Evolutionary conservation across 2,329 filamentous ascomycete species (phyloP).

Genomic region (Chrysoporthe puriensis): DNA sequence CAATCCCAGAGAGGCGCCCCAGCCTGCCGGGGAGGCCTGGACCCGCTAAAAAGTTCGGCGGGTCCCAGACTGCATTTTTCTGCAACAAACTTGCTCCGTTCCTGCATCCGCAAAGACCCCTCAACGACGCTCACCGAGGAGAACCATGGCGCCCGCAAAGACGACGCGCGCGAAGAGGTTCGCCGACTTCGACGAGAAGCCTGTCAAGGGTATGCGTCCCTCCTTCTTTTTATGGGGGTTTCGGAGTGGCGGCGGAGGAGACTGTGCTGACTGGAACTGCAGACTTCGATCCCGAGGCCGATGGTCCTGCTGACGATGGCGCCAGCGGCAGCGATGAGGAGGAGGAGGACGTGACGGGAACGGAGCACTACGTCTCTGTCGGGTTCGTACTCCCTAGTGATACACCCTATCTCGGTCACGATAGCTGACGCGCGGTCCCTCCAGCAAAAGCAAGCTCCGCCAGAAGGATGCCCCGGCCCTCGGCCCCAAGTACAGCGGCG

Average conservation of each 20-base stretch:
- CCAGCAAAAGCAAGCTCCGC: constrained; percentile 79
- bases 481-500: constrained; percentile 80
- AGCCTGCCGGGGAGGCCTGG: constrained; percentile 4
- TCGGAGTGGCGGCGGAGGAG: neutral
- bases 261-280: constrained; percentile 16
- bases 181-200: constrained; percentile 64
- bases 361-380: constrained; percentile 85
- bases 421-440: constrained; percentile 10
- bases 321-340: constrained; percentile 52
- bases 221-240: too few species aligned
- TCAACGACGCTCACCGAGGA: too few species aligned
- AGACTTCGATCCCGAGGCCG: constrained; percentile 84
- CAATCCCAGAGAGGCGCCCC: constrained; percentile 1
- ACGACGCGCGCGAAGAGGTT: constrained; percentile 61
- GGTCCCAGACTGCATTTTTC: constrained; percentile 26
- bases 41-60: constrained; percentile 31
- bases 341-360: constrained; percentile 61
- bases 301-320: constrained; percentile 58
- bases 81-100: constrained; percentile 1
- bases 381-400: constrained; percentile 51
- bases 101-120: too few species aligned
- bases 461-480: constrained; percentile 70
- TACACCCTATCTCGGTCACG: neutral
- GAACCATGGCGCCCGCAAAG: constrained; percentile 54
- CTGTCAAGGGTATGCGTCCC: constrained; percentile 58